Evolutionary conservation across 2,329 filamentous ascomycete species (phyloP), one percentile per base, ranked within the genome.

Genomic region (Pseudocercospora fijiensis): DNA sequence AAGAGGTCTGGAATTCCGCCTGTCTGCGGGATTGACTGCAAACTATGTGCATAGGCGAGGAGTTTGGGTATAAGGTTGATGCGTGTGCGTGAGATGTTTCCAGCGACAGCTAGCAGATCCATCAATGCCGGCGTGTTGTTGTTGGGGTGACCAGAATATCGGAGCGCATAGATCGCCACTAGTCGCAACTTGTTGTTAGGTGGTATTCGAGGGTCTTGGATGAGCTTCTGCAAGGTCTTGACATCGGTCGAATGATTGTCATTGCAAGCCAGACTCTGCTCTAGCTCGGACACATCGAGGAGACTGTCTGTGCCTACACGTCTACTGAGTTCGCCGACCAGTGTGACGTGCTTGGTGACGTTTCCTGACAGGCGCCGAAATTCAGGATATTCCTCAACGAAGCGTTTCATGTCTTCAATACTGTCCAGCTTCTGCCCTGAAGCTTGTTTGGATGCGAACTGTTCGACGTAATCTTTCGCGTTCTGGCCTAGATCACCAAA

Each of bases 381-480:
- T 76, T 99, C 95, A 1, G 95, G 95, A 75, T 98, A 99, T 74
- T 99, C 95, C 77, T 99, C 95, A 61, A 99, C 96, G 72, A 99
- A 99, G 49, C 93, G 91, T 78, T 99, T 99, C 96, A 99, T 99
- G 76, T 99, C 95, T 61, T 90, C 85, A 74, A 99, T 98, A 16
- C 94, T 97, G 75, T 99, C 95, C 65, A 99, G 93, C 74, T 96
- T 95, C 76, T 92, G 91, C 72, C 89, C 96, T 72, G 90, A 96
- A 75, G 98, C 94, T n/a, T 94, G 96, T 76, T 96, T 97, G 11
- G 90, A 92, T 72, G 98, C 95, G 74, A 98, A 99, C 75, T 98
- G 95, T 75, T 96, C 93, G 61, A 99, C 95, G 72, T 99, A 99
- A 85, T 97, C 93, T 77, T 98, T 98, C 75, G 97, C 96, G 71